Conservation (phyloP, 768 basidiomycete species). For the Suillus decipiens region DNA sequence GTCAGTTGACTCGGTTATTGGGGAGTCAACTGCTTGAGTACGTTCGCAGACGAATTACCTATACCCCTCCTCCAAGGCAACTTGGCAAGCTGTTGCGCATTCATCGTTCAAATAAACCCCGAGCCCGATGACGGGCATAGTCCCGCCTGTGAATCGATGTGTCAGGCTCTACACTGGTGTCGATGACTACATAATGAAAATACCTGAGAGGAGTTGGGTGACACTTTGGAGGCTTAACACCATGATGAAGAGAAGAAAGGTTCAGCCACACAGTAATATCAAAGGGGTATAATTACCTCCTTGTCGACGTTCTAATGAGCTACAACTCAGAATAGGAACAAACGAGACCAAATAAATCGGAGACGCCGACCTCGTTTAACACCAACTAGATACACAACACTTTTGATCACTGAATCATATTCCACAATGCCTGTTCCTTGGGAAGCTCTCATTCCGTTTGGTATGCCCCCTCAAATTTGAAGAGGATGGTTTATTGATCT, state of each 20-base stretch:
- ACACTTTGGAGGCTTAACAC: neutral
- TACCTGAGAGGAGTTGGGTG: slow-evolving; percentile 1
- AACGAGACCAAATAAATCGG: slow-evolving; percentile 24
- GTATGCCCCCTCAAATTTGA: slow-evolving; percentile 38
- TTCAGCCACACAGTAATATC: neutral
- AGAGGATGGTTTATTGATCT: neutral
- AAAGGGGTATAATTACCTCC: neutral
- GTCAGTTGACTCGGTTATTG: neutral
- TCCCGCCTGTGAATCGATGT: slow-evolving; percentile 17
- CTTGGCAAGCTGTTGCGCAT: slow-evolving; percentile 18
- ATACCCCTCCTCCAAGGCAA: slow-evolving; percentile 28
- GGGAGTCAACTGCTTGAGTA: too few species aligned
- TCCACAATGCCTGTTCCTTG: slow-evolving; percentile 89
- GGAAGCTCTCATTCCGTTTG: slow-evolving; percentile 97
- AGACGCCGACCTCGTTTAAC: neutral
- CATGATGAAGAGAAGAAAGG: neutral
- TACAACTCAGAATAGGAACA: slow-evolving; percentile 8
- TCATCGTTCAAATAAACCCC: slow-evolving; percentile 25
- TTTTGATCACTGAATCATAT: neutral
- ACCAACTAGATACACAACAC: neutral
- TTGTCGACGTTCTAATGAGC: neutral
- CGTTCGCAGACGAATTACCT: slow-evolving; percentile 18
- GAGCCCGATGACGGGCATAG: slow-evolving; percentile 29
- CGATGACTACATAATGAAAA: neutral
- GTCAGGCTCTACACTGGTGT: neutral